Conservation (phyloP, 495 filamentous ascomycete genomes). For the Aspergillus conjunctus region DNA sequence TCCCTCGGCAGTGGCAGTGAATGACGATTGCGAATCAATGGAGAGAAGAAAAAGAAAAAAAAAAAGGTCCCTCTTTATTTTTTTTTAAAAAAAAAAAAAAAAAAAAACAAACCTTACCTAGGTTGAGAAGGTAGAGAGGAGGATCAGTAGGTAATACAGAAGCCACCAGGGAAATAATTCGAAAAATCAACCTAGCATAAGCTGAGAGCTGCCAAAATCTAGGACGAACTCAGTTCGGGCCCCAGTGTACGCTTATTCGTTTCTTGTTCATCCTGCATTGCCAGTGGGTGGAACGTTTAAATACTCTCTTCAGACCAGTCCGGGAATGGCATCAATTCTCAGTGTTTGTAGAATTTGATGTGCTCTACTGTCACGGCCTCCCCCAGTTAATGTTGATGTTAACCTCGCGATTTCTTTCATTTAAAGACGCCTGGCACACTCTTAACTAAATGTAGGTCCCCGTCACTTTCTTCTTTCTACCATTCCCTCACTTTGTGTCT, state of each 20-base stretch:
- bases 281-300: conserved; percentile 23
- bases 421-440: not conserved
- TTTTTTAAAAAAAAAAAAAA: conserved; percentile 6
- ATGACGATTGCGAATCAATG: not conserved
- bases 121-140: not conserved
- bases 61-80: not conserved
- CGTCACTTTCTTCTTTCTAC: conserved; percentile 7
- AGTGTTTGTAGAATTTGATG: conserved; percentile 3
- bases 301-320: conserved; percentile 26
- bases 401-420: not conserved
- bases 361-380: not conserved
- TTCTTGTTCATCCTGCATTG: conserved; percentile 22
- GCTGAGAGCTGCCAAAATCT: conserved; percentile 21
- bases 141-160: conserved; percentile 8
- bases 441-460: conserved; percentile 5
- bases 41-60: not conserved
- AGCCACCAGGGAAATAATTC: conserved; percentile 3
- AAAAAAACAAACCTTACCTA: conserved; percentile 2
- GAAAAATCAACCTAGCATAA: conserved; percentile 16
- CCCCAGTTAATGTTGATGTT: not conserved
- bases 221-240: conserved; percentile 18
- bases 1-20: conserved; percentile 10
- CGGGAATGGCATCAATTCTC: conserved; percentile 18
- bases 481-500: conserved; percentile 2
- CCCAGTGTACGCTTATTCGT: conserved; percentile 28